Evolutionary conservation across 257 asterid species (phyloP).

Genomic region (Salvia miltiorrhiza): DNA sequence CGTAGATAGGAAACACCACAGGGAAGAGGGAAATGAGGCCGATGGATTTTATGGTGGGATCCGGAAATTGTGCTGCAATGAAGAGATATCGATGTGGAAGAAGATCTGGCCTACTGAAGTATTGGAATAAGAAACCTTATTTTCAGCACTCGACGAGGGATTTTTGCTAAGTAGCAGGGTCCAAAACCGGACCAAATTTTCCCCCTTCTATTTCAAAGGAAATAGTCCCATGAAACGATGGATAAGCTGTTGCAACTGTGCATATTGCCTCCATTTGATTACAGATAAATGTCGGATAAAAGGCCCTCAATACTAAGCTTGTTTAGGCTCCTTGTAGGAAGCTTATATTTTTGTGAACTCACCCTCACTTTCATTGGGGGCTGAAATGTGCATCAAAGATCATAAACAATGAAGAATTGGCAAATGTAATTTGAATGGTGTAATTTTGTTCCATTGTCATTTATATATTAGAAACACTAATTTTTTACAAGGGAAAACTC

Average conservation of each 20-base stretch:
- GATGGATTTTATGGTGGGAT: constrained; percentile 90
- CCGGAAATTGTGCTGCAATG: constrained; percentile 41
- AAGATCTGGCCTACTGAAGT: constrained; percentile 62
- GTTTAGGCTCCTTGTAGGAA: constrained; percentile 26
- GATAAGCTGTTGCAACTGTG: constrained; percentile 12
- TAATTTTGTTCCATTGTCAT: constrained; percentile 14
- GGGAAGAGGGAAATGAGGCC: constrained; percentile 74
- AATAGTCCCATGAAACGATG: background rate
- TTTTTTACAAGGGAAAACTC: background rate
- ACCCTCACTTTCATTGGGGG: background rate
- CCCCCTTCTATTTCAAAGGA: constrained; percentile 16
- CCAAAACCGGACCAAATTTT: constrained; percentile 2
- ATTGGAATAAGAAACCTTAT: constrained; percentile 44
- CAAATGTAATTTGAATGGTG: constrained; percentile 9
- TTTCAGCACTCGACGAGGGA: background rate
- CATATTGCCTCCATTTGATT: constrained; percentile 17
- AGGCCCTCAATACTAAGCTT: constrained; percentile 7
- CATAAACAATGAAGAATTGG: constrained; percentile 3
- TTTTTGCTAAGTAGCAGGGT: background rate
- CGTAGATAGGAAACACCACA: constrained; percentile 53
- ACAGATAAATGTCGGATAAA: constrained; percentile 14
- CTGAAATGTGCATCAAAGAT: constrained; percentile 4
- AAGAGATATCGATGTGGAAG: constrained; percentile 71
- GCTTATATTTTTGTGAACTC: constrained; percentile 9
- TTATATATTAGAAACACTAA: constrained; percentile 8